Conservation (phyloP, 345 rosid genomes). For the Eucalyptus regnans region DNA sequence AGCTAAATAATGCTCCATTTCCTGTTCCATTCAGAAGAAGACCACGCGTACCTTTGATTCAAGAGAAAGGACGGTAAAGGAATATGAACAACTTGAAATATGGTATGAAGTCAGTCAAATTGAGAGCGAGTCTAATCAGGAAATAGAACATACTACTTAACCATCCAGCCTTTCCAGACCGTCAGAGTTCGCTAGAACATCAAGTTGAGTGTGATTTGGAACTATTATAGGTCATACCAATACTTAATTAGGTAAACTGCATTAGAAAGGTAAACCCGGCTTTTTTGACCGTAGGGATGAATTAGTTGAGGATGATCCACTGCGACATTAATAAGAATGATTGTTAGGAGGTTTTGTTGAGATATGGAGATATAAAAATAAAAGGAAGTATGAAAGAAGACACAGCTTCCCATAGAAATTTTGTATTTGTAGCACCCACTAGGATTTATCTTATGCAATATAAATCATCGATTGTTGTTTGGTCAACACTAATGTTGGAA, state of each 20-base stretch:
- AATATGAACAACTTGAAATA: conserved; percentile 65
- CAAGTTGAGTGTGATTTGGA: conserved; percentile 50
- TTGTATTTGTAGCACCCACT: no score
- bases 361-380: neutral
- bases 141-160: neutral
- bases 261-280: neutral
- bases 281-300: neutral
- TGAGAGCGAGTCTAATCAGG: conserved; percentile 3
- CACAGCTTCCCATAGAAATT: neutral
- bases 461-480: no score
- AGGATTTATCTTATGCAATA: no score
- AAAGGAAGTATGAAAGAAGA: neutral
- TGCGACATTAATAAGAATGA: neutral
- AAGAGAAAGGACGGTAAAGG: conserved; percentile 44
- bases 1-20: neutral
- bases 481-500: no score
- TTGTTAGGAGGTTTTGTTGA: neutral
- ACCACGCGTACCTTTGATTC: conserved; percentile 48
- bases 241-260: neutral
- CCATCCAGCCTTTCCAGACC: conserved; percentile 2
- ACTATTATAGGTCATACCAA: conserved; percentile 21
- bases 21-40: conserved; percentile 26
- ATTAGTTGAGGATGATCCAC: neutral
- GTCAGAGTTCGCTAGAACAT: neutral
- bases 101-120: conserved; percentile 51